Percentiles rank a stretch among this genome's conserved stretches.
Evolutionary conservation across 2,329 filamentous ascomycete genomes (phyloP).

Genomic region (Hypoxylon sp.): DNA sequence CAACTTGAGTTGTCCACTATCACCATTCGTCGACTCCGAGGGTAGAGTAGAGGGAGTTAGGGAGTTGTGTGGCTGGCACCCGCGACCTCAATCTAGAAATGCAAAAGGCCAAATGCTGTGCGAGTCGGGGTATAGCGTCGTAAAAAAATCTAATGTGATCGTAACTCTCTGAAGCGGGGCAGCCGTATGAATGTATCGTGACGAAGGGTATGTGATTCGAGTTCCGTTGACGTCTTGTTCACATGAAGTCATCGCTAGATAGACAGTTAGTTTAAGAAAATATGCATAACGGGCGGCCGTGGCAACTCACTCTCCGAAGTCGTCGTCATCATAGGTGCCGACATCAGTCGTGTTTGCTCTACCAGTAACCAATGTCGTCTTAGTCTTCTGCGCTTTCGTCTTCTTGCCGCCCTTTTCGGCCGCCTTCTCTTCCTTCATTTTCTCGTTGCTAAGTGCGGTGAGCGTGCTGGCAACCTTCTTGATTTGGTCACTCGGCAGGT

Average conservation of each 20-base stretch:
- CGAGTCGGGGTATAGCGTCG: constrained; percentile 28
- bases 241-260: constrained; percentile 79
- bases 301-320: constrained; percentile 84
- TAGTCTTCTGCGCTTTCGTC: constrained; percentile 95
- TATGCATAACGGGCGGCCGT: background rate
- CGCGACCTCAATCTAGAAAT: constrained; percentile 21
- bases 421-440: constrained; percentile 98
- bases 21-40: constrained; percentile 25
- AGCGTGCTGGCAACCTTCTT: constrained; percentile 93
- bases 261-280: constrained; percentile 16
- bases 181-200: constrained; percentile 14
- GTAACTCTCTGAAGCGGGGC: constrained; percentile 7
- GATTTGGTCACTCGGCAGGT: constrained; percentile 91
- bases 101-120: constrained; percentile 25
- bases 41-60: background rate
- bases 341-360: constrained; percentile 75
- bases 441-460: constrained; percentile 95
- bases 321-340: constrained; percentile 85
- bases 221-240: constrained; percentile 55
- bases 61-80: constrained; percentile 25
- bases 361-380: constrained; percentile 81
- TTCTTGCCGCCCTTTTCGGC: constrained; percentile 97
- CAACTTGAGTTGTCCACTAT: constrained; percentile 28
- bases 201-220: constrained; percentile 37
- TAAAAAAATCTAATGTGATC: constrained; percentile 6